Evolutionary conservation across 176 grass and related monocot genomes (phyloP), one percentile per base, ranked within the genome.

Genomic region (Carex cristatella): DNA sequence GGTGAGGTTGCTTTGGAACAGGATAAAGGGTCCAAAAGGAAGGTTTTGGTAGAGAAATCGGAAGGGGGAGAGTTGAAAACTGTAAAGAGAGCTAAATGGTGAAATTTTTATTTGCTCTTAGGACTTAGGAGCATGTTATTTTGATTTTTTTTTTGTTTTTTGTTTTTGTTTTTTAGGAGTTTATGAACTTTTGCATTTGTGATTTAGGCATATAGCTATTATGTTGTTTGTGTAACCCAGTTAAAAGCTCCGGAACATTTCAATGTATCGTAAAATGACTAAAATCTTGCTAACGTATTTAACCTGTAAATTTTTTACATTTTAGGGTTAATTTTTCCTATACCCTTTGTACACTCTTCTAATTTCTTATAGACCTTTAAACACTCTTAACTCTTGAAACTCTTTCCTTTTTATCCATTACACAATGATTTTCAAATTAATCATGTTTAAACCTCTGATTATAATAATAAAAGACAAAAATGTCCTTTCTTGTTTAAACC

Each of bases 51-150:
- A 11, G 23, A 65, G 32, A 79, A 85, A 79, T 64, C 11, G 0
- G 2, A 69, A 60, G 61, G 64, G 19, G 15, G 63, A 16, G 62
- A 32, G 10, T 11, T 83, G 61, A 83, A 85, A 38, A 66, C 38
- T 30, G 56, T 77, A 30, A 85, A 78, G 71, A 85, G 19, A 28
- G 56, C 40, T 27, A 85, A 85, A 71, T 64, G n/a, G 49, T 85
- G 60, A 85, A 51, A 42, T 65, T 28, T 35, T 53, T 8, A 8
- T 56, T 77, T 32, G 14, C 12, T 78, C 2, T 33, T 83, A 32
- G 61, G 30, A 35, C 15, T 44, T 23, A 23, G 23, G 23, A 23
- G 23, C 23, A 23, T 23, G 23, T 23, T 23, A 23, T 23, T 23
- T 23, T 23, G 23, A 23, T 23, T 23, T 23, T 23, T 23, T 23